Percentiles rank a stretch among this genome's conserved stretches.
Evolutionary conservation across 176 grass and related monocot genomes (phyloP).

Genomic region (Stipa capillata): DNA sequence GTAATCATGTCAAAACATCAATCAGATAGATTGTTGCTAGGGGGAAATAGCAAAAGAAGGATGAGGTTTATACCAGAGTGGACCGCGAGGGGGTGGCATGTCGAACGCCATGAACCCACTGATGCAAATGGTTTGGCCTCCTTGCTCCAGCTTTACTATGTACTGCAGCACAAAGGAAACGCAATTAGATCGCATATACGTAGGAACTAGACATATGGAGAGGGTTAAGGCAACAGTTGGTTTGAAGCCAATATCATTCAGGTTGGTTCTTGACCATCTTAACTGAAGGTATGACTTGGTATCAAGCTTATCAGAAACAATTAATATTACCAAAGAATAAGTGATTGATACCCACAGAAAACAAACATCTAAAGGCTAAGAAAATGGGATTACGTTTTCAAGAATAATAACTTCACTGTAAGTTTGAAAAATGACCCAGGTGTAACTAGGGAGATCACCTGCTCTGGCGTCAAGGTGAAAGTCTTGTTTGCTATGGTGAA

Average conservation of each 20-base stretch:
- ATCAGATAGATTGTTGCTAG: background rate
- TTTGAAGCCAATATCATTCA: no score
- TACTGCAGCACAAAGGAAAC: slow-evolving; percentile 27
- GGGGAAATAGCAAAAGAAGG: background rate
- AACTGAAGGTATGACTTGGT: no score
- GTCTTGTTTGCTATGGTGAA: slow-evolving; percentile 67
- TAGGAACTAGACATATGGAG: background rate
- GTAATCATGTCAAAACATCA: background rate
- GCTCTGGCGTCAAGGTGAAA: slow-evolving; percentile 66
- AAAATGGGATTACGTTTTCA: background rate
- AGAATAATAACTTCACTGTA: background rate
- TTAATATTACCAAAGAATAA: background rate
- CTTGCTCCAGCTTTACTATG: slow-evolving; percentile 56
- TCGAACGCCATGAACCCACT: slow-evolving; percentile 82
- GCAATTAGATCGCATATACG: background rate
- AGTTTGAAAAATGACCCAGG: background rate
- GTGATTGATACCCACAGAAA: no score
- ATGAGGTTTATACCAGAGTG: slow-evolving; percentile 54
- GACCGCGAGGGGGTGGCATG: slow-evolving; percentile 56
- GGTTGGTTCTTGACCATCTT: no score
- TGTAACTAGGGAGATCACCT: slow-evolving; percentile 33
- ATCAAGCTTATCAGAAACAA: background rate
- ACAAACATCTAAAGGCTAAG: background rate
- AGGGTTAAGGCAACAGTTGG: background rate
- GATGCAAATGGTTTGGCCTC: slow-evolving; percentile 46